phyloP scores from a whole-genome alignment of 345 rosid species.

The Dimocarpus longan region DNA sequence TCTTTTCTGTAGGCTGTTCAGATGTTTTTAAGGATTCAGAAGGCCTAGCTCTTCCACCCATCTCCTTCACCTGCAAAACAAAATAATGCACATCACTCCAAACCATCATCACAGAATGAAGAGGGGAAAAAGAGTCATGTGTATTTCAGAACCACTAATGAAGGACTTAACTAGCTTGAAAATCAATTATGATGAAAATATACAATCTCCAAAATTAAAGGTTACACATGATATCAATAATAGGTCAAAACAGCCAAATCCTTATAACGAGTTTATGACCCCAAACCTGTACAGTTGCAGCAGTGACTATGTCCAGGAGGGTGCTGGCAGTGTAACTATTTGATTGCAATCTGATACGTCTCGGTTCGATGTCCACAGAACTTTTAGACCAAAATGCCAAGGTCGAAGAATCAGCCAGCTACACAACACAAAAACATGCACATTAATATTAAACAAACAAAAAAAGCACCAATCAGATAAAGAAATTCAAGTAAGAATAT shows the following conservation, averaged over 20 bases:
- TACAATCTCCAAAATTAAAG: background rate
- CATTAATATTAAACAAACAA: slow-evolving; percentile 20
- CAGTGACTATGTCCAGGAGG: slow-evolving; percentile 90
- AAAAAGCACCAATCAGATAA: background rate
- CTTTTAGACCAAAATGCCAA: slow-evolving; percentile 98
- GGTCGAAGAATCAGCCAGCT: slow-evolving; percentile 82
- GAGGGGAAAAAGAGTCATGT: background rate
- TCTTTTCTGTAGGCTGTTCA: slow-evolving; percentile 76
- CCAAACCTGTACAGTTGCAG: slow-evolving; percentile 95
- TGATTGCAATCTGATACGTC: slow-evolving; percentile 93
- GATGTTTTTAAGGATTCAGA: slow-evolving; percentile 49
- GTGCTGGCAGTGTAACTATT: slow-evolving; percentile 85
- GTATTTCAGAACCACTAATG: background rate
- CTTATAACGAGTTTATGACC: background rate
- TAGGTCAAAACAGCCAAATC: background rate
- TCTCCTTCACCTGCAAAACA: slow-evolving; percentile 79
- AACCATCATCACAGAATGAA: background rate
- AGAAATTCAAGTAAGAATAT: background rate
- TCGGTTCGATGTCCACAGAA: slow-evolving; percentile 87
- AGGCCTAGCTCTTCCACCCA: slow-evolving; percentile 78
- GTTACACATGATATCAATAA: background rate
- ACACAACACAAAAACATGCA: slow-evolving; percentile 14
- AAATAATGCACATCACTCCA: background rate
- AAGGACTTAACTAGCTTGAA: background rate
- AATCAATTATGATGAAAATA: background rate